Conservation (phyloP, 2,329 filamentous ascomycete species). For the Cercospora brassicicola region DNA sequence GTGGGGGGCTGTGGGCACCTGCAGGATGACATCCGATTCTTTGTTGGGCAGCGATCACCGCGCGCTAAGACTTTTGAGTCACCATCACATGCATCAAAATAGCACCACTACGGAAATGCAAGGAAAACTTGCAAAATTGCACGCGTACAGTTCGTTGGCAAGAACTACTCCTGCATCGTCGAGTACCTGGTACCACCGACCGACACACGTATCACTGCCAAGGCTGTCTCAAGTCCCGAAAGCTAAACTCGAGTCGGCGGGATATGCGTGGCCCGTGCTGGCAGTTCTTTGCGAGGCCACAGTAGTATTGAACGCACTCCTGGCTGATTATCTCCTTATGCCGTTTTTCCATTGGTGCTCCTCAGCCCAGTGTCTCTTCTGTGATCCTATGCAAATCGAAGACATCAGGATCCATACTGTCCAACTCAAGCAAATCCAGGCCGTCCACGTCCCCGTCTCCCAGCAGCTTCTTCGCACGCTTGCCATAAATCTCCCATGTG, state of each 20-base stretch:
- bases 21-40: slow-evolving; percentile 6
- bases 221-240: neutral
- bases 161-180: neutral
- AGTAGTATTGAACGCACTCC: neutral
- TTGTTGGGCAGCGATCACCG: slow-evolving; percentile 7
- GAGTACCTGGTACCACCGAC: neutral
- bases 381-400: slow-evolving; percentile 17
- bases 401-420: slow-evolving; percentile 17
- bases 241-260: neutral
- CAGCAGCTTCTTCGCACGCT: slow-evolving; percentile 17
- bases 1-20: neutral
- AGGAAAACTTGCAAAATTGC: neutral
- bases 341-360: neutral
- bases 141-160: neutral
- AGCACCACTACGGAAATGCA: neutral
- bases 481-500: slow-evolving; percentile 17
- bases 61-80: slow-evolving; percentile 7
- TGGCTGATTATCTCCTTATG: neutral
- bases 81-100: slow-evolving; percentile 6
- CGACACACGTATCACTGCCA: neutral
- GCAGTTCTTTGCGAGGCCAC: neutral
- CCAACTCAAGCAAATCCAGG: slow-evolving; percentile 20
- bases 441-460: slow-evolving; percentile 24
- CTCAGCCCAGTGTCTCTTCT: neutral
- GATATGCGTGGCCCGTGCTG: neutral